Conservation (phyloP, 2,329 filamentous ascomycete genomes). For the Penicillium sp. region DNA sequence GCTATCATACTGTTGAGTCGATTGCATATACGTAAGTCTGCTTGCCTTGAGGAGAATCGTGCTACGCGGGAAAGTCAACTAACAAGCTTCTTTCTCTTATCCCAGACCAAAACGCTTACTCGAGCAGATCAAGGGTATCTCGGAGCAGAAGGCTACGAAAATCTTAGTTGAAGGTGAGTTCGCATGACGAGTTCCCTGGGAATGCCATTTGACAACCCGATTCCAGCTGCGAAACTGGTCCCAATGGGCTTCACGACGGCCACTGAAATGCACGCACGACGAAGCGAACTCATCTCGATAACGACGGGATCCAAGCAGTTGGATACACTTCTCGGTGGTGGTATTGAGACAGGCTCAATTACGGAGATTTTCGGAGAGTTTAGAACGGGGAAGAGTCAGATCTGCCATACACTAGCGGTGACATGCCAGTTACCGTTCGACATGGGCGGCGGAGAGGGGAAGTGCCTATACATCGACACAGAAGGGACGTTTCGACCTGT, state of each 20-base stretch:
- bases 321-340: constrained; percentile 91
- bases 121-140: constrained; percentile 97
- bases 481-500: constrained; percentile 97
- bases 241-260: constrained; percentile 99
- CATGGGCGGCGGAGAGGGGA: constrained; percentile 98
- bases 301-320: constrained; percentile 98
- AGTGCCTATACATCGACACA: constrained; percentile 97
- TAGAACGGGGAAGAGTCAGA: constrained; percentile 96
- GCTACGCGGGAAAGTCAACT: not conserved
- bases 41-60: not conserved
- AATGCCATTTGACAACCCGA: constrained; percentile 13
- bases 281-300: constrained; percentile 96
- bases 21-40: constrained; percentile 82
- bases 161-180: constrained; percentile 82
- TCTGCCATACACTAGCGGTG: constrained; percentile 97
- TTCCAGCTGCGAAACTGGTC: constrained; percentile 85
- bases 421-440: constrained; percentile 98
- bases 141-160: constrained; percentile 93
- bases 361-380: constrained; percentile 99
- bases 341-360: constrained; percentile 95
- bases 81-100: not conserved
- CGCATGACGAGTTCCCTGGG: not conserved
- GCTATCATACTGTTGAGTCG: constrained; percentile 93
- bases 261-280: constrained; percentile 96
- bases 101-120: constrained; percentile 70